These are phyloP conservation scores for Skeletonema potamos DNA, from an alignment of 108 stramenopile genomes.

Conservation along the genomic window DNA sequence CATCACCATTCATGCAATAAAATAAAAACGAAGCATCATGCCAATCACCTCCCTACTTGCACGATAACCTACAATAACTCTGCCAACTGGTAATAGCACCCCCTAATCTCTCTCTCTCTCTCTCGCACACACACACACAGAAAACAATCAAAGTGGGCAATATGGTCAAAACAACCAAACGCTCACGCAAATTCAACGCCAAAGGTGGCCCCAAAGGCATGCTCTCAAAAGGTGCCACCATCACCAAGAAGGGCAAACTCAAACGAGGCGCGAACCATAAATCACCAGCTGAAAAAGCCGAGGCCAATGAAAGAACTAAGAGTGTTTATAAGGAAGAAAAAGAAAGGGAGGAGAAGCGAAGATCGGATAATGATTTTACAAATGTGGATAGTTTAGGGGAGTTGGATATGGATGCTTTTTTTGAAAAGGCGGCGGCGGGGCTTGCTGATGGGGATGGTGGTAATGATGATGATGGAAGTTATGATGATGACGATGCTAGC, in stretches of 20 bases:
- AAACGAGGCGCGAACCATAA: slow-evolving; percentile 15
- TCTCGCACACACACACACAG: no score
- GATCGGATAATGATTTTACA: slow-evolving; percentile 24
- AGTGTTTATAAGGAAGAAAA: slow-evolving; percentile 26
- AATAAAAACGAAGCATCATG: no score
- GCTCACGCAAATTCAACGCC: slow-evolving; percentile 76
- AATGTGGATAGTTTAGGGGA: slow-evolving; percentile 27
- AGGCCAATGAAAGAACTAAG: slow-evolving; percentile 15
- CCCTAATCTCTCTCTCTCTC: no score
- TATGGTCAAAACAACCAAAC: slow-evolving; percentile 85
- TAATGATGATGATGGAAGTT: slow-evolving; percentile 21
- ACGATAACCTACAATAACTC: no score
- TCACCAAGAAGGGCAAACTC: slow-evolving; percentile 74
- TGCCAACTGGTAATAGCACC: background rate
- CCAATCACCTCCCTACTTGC: no score
- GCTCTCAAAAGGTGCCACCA: slow-evolving; percentile 64
- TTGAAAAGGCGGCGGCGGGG: slow-evolving; percentile 19
- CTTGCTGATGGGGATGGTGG: slow-evolving; percentile 8
- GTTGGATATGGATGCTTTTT: slow-evolving; percentile 52
- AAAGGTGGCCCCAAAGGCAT: slow-evolving; percentile 69
- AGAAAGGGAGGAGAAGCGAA: slow-evolving; percentile 14
- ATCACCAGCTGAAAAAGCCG: slow-evolving; percentile 10
- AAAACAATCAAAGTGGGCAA: background rate
- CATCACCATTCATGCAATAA: background rate
- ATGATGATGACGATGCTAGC: slow-evolving; percentile 43